These are phyloP conservation scores for Spencermartinsiella ligniputridi DNA, from an alignment of 1,139 yeast species.

Conservation along the genomic window DNA sequence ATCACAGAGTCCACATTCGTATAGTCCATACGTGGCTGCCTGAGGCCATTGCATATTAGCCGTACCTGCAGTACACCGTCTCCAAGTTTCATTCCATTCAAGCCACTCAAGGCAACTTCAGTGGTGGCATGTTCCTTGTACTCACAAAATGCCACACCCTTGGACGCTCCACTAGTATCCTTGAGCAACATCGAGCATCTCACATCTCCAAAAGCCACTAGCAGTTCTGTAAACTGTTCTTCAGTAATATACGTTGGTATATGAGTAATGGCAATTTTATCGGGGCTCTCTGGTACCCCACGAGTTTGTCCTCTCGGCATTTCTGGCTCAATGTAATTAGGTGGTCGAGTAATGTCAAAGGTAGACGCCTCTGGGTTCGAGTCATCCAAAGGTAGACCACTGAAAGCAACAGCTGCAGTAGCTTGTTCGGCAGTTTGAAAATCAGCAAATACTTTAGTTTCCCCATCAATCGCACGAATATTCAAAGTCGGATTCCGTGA, in stretches of 20 bases:
- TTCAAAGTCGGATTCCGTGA: slow-evolving; percentile 31
- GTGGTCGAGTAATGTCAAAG: slow-evolving; percentile 50
- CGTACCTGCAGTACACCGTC: slow-evolving; percentile 33
- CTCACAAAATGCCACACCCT: slow-evolving; percentile 45
- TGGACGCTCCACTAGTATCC: slow-evolving; percentile 35
- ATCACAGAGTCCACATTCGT: slow-evolving; percentile 24
- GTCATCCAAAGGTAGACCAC: slow-evolving; percentile 35
- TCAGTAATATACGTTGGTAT: slow-evolving; percentile 39
- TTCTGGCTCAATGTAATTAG: slow-evolving; percentile 51
- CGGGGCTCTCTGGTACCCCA: slow-evolving; percentile 30
- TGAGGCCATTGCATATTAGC: slow-evolving; percentile 33
- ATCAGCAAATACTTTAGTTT: slow-evolving; percentile 29
- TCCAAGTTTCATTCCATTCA: slow-evolving; percentile 33
- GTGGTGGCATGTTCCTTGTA: slow-evolving; percentile 29
- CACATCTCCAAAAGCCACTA: slow-evolving; percentile 39
- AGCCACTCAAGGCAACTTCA: slow-evolving; percentile 29
- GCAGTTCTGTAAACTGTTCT: slow-evolving; percentile 36
- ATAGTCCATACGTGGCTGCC: slow-evolving; percentile 26
- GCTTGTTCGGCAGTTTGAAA: slow-evolving; percentile 54
- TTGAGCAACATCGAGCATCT: slow-evolving; percentile 32
- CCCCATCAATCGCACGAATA: slow-evolving; percentile 23
- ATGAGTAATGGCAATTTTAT: slow-evolving; percentile 39
- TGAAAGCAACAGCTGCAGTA: slow-evolving; percentile 51
- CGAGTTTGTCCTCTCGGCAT: neutral
- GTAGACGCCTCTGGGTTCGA: slow-evolving; percentile 13